Percentiles rank a stretch among this genome's conserved stretches.
Evolutionary conservation across 202 grass and related monocot genomes (phyloP).

Genomic region (Elaeis oleifera): DNA sequence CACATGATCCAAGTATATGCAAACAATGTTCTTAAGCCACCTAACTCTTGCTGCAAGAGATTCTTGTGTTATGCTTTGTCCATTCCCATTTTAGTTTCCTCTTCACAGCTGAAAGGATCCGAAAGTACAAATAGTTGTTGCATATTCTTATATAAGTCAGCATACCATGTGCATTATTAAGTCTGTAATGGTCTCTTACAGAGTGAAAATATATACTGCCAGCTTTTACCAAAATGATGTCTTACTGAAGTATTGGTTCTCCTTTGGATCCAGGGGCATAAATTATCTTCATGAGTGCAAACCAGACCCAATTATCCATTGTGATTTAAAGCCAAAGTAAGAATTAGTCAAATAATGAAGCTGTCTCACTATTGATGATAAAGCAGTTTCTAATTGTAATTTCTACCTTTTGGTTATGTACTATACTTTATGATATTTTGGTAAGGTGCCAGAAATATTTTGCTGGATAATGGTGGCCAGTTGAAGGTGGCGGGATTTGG

Average conservation of each 20-base stretch:
- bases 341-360: conserved; percentile 22
- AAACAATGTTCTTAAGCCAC: too few relatives aligned
- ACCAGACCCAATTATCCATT: conserved; percentile 89
- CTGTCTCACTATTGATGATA: too few relatives aligned
- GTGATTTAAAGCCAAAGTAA: conserved; percentile 83
- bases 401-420: conserved; percentile 26
- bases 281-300: conserved; percentile 98
- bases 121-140: too few relatives aligned
- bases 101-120: too few relatives aligned
- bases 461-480: conserved; percentile 74
- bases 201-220: too few relatives aligned
- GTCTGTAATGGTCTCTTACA: too few relatives aligned
- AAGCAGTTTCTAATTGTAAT: conserved; percentile 23
- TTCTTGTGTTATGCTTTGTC: too few relatives aligned
- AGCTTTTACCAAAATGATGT: background rate
- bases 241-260: conserved; percentile 18
- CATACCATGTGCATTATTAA: too few relatives aligned
- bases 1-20: too few relatives aligned
- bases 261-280: conserved; percentile 61
- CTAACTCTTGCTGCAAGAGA: too few relatives aligned
- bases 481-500: conserved; percentile 86
- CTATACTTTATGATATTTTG: conserved; percentile 63
- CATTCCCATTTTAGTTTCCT: too few relatives aligned
- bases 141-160: too few relatives aligned
- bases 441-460: conserved; percentile 97